Evolutionary conservation across 225 moss, liverwort and hornwort species (phyloP).

Genomic region (Physcomitrium patens): DNA sequence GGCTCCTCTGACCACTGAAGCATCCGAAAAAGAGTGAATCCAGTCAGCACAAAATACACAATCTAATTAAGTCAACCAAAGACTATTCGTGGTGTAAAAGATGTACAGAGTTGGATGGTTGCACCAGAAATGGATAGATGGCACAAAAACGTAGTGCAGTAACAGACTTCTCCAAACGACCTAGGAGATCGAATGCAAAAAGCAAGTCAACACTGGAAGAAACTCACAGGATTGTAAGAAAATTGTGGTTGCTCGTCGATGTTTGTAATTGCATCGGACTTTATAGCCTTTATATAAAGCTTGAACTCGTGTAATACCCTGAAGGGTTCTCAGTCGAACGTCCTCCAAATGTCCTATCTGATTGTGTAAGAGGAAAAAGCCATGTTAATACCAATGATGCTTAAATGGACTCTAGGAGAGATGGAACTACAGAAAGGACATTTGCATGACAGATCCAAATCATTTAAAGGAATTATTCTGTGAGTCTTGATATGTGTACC

Average conservation of each 20-base stretch:
- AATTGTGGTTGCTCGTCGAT: slow-evolving; percentile 55
- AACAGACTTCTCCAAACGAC: background rate
- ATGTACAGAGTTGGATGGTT: background rate
- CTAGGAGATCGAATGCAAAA: background rate
- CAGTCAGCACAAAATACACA: slow-evolving; percentile 5
- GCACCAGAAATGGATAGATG: too few relatives aligned
- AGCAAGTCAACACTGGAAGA: slow-evolving; percentile 1
- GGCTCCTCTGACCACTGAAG: slow-evolving; percentile 82
- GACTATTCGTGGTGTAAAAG: background rate
- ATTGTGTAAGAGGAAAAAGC: slow-evolving; percentile 17
- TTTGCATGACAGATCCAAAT: background rate
- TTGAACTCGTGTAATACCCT: slow-evolving; percentile 78
- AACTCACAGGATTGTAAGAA: slow-evolving; percentile 82
- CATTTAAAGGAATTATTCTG: slow-evolving; percentile 2
- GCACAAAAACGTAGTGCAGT: background rate
- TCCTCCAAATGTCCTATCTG: slow-evolving; percentile 99
- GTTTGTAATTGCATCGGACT: slow-evolving; percentile 62
- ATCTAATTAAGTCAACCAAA: background rate
- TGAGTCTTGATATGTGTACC: background rate
- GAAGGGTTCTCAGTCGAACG: slow-evolving; percentile 81
- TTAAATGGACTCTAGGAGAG: background rate
- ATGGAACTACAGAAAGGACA: background rate
- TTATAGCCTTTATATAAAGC: slow-evolving; percentile 77
- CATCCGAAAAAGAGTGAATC: slow-evolving; percentile 13
- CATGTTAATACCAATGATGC: background rate